Evolutionary conservation across 108 stramenopile genomes (phyloP).

Genomic region (Skeletonema potamos): DNA sequence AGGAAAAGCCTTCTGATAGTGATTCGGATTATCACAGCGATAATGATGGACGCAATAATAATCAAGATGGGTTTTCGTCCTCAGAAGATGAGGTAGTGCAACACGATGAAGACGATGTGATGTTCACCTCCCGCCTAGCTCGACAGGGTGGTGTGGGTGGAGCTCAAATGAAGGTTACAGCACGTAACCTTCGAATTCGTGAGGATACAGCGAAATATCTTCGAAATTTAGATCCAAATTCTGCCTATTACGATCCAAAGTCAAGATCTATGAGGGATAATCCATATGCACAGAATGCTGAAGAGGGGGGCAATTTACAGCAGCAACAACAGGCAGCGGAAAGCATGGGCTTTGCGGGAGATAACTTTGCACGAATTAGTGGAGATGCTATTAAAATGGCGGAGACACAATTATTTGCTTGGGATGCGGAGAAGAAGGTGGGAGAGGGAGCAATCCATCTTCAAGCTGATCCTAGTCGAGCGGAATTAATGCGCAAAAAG

Average conservation of each 20-base stretch:
- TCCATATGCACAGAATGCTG: constrained; percentile 85
- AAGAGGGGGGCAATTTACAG: constrained; percentile 39
- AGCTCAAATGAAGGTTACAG: constrained; percentile 97
- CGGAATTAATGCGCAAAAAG: constrained; percentile 88
- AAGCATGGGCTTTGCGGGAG: constrained; percentile 89
- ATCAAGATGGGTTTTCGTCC: constrained; percentile 54
- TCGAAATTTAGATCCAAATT: constrained; percentile 93
- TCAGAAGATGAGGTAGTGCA: constrained; percentile 81
- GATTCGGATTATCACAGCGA: constrained; percentile 87
- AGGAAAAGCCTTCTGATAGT: constrained; percentile 50
- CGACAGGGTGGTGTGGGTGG: constrained; percentile 98
- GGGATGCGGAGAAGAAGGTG: constrained; percentile 90
- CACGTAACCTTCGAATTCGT: constrained; percentile 97
- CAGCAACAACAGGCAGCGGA: constrained; percentile 49
- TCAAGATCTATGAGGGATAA: constrained; percentile 97
- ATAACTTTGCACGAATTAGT: constrained; percentile 93
- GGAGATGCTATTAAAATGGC: constrained; percentile 92
- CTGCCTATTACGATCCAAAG: constrained; percentile 96
- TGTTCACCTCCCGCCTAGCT: constrained; percentile 92
- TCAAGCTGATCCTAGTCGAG: constrained; percentile 95
- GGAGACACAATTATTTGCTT: constrained; percentile 94
- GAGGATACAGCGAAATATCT: constrained; percentile 99
- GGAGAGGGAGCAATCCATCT: constrained; percentile 82
- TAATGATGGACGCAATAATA: constrained; percentile 53
- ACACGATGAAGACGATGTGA: constrained; percentile 81